These are phyloP conservation scores for Gaultheria prostrata DNA, from an alignment of 148 eudicot genomes.

Conservation along the genomic window DNA sequence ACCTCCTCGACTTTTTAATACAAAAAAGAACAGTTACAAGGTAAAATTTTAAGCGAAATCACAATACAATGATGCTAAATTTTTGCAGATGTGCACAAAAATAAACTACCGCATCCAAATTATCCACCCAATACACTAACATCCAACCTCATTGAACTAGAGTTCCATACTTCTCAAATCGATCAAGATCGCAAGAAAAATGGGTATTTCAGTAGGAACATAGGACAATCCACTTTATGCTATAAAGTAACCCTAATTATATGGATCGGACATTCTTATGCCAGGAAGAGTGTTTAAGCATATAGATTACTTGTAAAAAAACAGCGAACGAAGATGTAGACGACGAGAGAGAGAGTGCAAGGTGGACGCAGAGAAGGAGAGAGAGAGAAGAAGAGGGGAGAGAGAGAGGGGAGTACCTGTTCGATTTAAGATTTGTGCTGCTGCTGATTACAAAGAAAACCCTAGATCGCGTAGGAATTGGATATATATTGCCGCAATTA, in stretches of 20 bases:
- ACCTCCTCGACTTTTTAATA: neutral
- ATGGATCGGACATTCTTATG: neutral
- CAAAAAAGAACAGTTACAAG: neutral
- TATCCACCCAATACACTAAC: slow-evolving; percentile 1
- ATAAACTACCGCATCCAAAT: neutral
- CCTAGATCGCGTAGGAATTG: neutral
- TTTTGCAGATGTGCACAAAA: neutral
- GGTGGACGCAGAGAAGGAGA: neutral
- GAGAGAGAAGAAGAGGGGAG: neutral
- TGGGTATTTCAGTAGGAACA: neutral
- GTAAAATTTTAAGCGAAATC: neutral
- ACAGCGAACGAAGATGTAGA: neutral
- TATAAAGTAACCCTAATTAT: neutral
- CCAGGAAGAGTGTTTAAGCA: neutral
- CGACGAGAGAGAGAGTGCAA: neutral
- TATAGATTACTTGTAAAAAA: neutral
- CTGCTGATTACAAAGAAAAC: neutral
- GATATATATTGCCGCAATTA: neutral
- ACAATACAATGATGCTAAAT: neutral
- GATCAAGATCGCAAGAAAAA: neutral
- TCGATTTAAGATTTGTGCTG: slow-evolving; percentile 3
- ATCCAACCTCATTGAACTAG: too few species aligned
- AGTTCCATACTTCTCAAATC: too few species aligned
- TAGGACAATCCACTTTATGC: neutral
- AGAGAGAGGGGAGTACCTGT: neutral